phyloP scores from a whole-genome alignment of 73 alveolate genomes.

The Stentor roeselii region DNA sequence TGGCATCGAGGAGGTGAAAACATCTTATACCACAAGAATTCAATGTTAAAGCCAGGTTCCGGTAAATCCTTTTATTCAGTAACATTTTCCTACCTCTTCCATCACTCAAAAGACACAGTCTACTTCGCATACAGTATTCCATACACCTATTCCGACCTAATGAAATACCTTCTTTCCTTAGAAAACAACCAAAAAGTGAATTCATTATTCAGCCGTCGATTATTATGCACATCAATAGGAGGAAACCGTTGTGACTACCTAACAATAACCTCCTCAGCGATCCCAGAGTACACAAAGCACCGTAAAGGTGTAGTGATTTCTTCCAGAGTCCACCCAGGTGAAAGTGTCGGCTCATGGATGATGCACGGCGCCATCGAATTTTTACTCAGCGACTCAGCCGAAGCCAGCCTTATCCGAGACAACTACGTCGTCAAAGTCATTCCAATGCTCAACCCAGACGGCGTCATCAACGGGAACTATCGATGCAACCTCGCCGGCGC shows the following conservation, averaged over 20 bases:
- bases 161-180: constrained; percentile 2
- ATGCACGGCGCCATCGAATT: constrained; percentile 84
- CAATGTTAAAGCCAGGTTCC: constrained; percentile 27
- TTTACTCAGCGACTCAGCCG: constrained; percentile 75
- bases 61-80: constrained; percentile 53
- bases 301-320: constrained; percentile 74
- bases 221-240: constrained; percentile 77
- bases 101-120: constrained; percentile 64
- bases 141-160: constrained; percentile 84
- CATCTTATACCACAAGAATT: constrained; percentile 38
- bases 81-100: constrained; percentile 50
- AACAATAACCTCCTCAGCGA: constrained; percentile 41
- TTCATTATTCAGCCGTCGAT: constrained; percentile 47
- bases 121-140: constrained; percentile 95
- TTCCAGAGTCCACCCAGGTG: constrained; percentile 99
- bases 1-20: constrained; percentile 62
- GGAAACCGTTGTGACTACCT: constrained; percentile 54
- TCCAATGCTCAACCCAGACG: constrained; percentile 99
- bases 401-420: constrained; percentile 84
- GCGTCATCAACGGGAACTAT: constrained; percentile 99
- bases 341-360: constrained; percentile 78
- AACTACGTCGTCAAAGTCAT: constrained; percentile 80
- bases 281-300: constrained; percentile 50
- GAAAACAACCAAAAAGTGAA: constrained; percentile 39
- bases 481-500: constrained; percentile 91